Evolutionary conservation across 108 stramenopile species (phyloP).

Genomic region (Pseudonitzschia delicatissima): DNA sequence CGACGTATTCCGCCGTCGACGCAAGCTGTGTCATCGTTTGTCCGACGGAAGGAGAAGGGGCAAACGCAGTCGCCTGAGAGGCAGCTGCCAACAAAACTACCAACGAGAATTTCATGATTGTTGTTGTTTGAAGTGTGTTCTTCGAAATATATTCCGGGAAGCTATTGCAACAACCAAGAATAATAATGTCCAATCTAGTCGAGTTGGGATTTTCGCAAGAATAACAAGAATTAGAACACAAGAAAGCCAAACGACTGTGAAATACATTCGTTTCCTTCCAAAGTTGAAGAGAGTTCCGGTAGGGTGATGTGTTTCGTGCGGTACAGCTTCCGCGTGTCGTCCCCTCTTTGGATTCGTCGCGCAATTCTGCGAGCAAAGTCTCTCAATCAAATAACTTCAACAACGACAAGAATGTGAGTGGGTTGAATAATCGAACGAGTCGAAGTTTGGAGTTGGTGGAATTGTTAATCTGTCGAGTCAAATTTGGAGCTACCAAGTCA

Average conservation of each 20-base stretch:
- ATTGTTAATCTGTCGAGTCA: too few relatives aligned
- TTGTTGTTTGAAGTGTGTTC: too few relatives aligned
- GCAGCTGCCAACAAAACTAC: slow-evolving; percentile 1
- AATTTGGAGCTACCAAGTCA: too few relatives aligned
- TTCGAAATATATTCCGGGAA: too few relatives aligned
- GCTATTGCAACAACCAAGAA: too few relatives aligned
- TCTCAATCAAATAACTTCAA: too few relatives aligned
- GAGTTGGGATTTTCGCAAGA: not conserved
- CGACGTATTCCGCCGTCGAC: slow-evolving; percentile 18
- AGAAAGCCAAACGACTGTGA: not conserved
- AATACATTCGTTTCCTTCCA: not conserved
- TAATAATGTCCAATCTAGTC: too few relatives aligned
- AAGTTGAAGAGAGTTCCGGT: slow-evolving; percentile 1
- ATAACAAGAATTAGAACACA: not conserved
- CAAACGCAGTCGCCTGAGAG: slow-evolving; percentile 6
- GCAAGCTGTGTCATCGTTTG: not conserved
- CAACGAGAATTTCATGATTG: slow-evolving; percentile 2
- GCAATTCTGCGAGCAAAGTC: too few relatives aligned
- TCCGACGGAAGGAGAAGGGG: slow-evolving; percentile 7
- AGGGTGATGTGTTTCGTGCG: not conserved
- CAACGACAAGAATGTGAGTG: too few relatives aligned
- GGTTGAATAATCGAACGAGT: not conserved
- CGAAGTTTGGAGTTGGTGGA: too few relatives aligned
- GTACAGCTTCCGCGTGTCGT: slow-evolving; percentile 1
- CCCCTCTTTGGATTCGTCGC: not conserved